phyloP scores from a whole-genome alignment of 208 protist species.

The Eutreptiella sp. region DNA sequence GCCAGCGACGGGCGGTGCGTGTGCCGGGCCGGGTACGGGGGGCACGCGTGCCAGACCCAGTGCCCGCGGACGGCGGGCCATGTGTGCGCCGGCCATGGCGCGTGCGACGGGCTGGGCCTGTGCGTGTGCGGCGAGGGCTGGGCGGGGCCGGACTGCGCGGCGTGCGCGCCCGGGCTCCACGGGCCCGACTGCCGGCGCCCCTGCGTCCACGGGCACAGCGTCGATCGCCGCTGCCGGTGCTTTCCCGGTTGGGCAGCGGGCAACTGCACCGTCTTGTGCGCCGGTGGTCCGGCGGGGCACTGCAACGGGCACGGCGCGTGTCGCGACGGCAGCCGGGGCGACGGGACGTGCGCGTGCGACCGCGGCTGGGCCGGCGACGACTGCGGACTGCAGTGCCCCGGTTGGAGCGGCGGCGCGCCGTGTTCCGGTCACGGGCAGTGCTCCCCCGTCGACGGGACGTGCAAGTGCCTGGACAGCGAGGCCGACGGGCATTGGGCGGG shows the following conservation, averaged over 20 bases:
- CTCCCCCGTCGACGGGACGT: background rate
- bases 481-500: conserved; percentile 23
- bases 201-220: too few species aligned
- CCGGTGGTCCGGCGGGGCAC: background rate
- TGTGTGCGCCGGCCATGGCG: conserved; percentile 20
- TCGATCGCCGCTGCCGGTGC: too few species aligned
- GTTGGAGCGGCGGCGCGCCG: background rate
- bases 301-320: conserved; percentile 8
- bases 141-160: conserved; percentile 3
- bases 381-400: conserved; percentile 7
- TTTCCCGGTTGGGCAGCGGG: conserved; percentile 11
- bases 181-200: too few species aligned
- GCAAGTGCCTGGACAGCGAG: background rate
- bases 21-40: too few species aligned
- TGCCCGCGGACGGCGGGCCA: conserved; percentile 13
- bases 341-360: conserved; percentile 15
- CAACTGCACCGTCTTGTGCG: conserved; percentile 19
- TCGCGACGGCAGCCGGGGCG: conserved; percentile 4
- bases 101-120: conserved; percentile 7
- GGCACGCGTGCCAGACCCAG: conserved; percentile 3
- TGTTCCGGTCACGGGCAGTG: background rate
- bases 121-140: conserved; percentile 19
- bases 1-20: too few species aligned
- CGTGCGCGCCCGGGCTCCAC: too few species aligned
- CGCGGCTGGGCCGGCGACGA: conserved; percentile 5